Base-by-base conservation (phyloP, 148 eudicot genomes). In the Beta vulgaris region DNA sequence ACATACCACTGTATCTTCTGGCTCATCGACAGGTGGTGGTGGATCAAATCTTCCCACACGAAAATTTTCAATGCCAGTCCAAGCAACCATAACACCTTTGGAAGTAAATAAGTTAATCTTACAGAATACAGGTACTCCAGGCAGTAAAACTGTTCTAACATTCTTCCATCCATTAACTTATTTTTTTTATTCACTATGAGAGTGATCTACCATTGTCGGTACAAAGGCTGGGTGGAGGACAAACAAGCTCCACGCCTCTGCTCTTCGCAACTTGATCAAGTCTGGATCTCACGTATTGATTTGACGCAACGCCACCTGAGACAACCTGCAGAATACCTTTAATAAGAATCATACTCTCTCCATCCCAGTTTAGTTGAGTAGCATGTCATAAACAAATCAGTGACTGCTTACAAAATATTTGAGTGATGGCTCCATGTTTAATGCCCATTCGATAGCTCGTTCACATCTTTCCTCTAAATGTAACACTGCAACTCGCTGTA, bases 171-270 rank as follows among this genome's bases (percentile, higher is more conserved):
- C 19, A 12, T 10, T 11, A n/a, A n/a, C n/a, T n/a, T n/a, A n/a
- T n/a, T n/a, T n/a, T n/a, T n/a, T n/a, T n/a, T n/a, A n/a, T n/a
- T n/a, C n/a, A n/a, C n/a, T n/a, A n/a, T n/a, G n/a, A n/a, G 64
- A 77, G 51, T 60, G 74, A 75, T 77, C 75, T 73, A 91, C 99
- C 99, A 77, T 95, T 95, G 79, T 95, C 99, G 3, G 99, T 95
- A 80, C 99, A 95, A 65, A 95, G 92, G 79, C 89, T 88, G 75
- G 99, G 98, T 76, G 99, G 99, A 78, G 99, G 99, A 83, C 99
- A 95, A 68, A 92, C 86, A 79, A 95, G 97, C 77, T 83, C 81
- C 69, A 95, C 78, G 55, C 87, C 89, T 29, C 74, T 90, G 81
- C 82, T 84, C 60, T 80, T 81, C 53, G 83, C 97, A 58, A 87